phyloP scores from a whole-genome alignment of 2,329 filamentous ascomycete species.

The Sporothrix variecibatus region DNA sequence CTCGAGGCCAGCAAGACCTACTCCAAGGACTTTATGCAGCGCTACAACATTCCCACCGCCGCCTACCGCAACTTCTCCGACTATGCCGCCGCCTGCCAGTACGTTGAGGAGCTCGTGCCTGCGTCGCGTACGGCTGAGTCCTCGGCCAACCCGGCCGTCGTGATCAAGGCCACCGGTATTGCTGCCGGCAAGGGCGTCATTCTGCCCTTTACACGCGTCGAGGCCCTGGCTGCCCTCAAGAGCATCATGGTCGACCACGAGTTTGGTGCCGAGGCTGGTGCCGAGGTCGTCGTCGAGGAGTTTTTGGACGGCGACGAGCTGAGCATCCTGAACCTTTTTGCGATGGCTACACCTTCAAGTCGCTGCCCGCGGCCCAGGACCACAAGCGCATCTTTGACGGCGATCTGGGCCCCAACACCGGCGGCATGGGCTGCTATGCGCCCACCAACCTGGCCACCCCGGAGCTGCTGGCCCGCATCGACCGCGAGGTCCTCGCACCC shows the following conservation, averaged over 20 bases:
- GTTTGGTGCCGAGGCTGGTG: slow-evolving; percentile 76
- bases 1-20: slow-evolving; percentile 98
- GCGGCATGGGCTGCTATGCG: slow-evolving; percentile 96
- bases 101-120: slow-evolving; percentile 54
- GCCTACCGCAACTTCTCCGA: slow-evolving; percentile 85
- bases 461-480: slow-evolving; percentile 74
- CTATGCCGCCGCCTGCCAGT: slow-evolving; percentile 70
- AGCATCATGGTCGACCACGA: slow-evolving; percentile 88
- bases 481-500: slow-evolving; percentile 81
- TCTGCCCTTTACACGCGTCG: slow-evolving; percentile 76
- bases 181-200: slow-evolving; percentile 96
- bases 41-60: slow-evolving; percentile 86
- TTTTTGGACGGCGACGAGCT: slow-evolving; percentile 89
- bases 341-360: slow-evolving; percentile 82
- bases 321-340: slow-evolving; percentile 87
- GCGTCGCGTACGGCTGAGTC: slow-evolving; percentile 13
- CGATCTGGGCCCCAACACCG: slow-evolving; percentile 89
- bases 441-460: slow-evolving; percentile 79
- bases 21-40: slow-evolving; percentile 96
- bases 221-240: slow-evolving; percentile 78
- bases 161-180: slow-evolving; percentile 88
- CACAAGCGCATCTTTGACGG: slow-evolving; percentile 94
- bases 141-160: slow-evolving; percentile 70
- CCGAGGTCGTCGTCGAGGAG: slow-evolving; percentile 95
- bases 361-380: slow-evolving; percentile 88